A percentile compares a stretch with the other conserved stretches of the same genome.
Conservation (phyloP, 306 rosid genomes). For the Inga leiocalycina region DNA sequence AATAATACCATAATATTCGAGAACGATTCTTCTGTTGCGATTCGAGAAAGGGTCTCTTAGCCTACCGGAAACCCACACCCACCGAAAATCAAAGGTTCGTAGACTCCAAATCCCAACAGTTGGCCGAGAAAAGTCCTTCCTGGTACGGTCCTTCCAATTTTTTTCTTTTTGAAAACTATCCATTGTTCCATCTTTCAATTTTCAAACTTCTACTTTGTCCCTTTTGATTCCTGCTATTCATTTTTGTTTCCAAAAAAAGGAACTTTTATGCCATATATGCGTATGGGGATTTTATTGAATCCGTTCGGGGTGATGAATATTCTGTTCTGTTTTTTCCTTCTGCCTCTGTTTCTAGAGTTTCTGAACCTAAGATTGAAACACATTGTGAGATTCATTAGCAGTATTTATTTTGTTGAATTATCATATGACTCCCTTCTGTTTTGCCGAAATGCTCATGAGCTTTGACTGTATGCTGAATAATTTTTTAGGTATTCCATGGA, state of each 20-base stretch:
- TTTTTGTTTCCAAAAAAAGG: neutral
- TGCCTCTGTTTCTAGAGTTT: neutral
- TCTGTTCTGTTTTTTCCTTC: neutral
- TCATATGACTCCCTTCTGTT: neutral
- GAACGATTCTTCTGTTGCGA: neutral
- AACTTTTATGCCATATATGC: neutral
- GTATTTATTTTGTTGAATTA: neutral
- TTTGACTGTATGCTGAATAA: constrained; percentile 16
- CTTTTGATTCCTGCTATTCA: neutral
- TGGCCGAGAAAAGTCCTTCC: neutral
- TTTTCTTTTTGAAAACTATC: neutral
- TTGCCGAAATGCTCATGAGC: constrained; percentile 12
- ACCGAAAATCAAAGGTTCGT: neutral
- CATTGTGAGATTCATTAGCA: neutral
- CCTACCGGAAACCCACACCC: neutral
- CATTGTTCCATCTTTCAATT: neutral
- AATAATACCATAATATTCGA: neutral
- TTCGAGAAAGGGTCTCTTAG: neutral
- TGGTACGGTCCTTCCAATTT: neutral
- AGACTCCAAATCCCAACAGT: neutral
- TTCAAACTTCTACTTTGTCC: neutral
- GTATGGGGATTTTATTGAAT: neutral
- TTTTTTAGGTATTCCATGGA: neutral
- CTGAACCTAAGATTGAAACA: neutral
- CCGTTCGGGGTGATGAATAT: neutral